Percentiles rank a stretch among this genome's conserved stretches.
phyloP scores from a whole-genome alignment of 225 moss, liverwort and hornwort species.

The Anthoceros angustus region DNA sequence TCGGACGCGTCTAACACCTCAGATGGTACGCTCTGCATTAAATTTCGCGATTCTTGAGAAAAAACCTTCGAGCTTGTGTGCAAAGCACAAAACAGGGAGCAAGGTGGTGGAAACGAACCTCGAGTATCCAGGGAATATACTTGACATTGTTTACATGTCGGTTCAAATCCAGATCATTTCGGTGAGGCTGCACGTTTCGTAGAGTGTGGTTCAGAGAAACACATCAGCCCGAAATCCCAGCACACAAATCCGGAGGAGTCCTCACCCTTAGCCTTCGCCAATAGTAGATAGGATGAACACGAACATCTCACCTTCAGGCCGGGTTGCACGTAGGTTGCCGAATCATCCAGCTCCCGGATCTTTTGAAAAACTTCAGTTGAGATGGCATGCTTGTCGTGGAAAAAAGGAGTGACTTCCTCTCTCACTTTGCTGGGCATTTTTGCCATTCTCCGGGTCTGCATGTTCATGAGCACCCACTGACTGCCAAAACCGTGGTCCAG shows the following conservation, averaged over 20 bases:
- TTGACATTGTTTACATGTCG: constrained; percentile 22
- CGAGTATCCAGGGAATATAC: constrained; percentile 86
- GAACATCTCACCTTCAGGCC: not conserved
- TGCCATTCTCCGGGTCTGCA: constrained; percentile 37
- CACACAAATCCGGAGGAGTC: too few species aligned
- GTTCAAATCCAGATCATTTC: constrained; percentile 7
- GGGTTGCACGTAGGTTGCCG: not conserved
- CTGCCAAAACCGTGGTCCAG: constrained; percentile 7
- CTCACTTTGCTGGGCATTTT: constrained; percentile 48
- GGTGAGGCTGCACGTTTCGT: not conserved
- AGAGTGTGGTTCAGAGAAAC: too few species aligned
- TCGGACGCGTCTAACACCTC: constrained; percentile 54
- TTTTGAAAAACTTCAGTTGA: not conserved
- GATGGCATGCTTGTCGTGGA: constrained; percentile 37
- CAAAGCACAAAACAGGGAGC: not conserved
- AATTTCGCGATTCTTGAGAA: not conserved
- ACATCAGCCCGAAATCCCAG: too few species aligned
- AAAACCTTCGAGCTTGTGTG: not conserved
- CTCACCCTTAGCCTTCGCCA: not conserved
- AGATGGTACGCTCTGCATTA: constrained; percentile 58
- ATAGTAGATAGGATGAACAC: not conserved
- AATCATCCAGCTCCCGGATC: not conserved
- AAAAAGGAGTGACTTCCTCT: constrained; percentile 41
- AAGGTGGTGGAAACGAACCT: constrained; percentile 25
- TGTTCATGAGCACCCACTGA: constrained; percentile 64